Base-by-base conservation (phyloP, 1,284 basidiomycete genomes). In the Vanrija sp. region DNA sequence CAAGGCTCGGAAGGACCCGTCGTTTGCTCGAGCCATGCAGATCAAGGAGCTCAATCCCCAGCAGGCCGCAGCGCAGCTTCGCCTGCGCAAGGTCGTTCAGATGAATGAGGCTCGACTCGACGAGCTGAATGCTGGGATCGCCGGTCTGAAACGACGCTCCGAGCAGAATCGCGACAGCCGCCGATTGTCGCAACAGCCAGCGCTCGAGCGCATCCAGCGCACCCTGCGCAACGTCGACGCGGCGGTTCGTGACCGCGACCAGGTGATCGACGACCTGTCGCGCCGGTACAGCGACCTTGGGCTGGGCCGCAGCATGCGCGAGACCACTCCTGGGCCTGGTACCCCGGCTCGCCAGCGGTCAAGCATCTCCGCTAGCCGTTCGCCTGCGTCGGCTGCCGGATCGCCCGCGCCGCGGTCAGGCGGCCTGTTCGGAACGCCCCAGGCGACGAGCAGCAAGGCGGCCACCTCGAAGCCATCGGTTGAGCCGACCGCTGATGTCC, bases 11-110 rank as follows among this genome's bases (percentile, higher is more conserved):
- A 63, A 71, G 41, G 79, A 81, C 61, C 77, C 79, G 0, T 68
- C 71, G 1, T 78, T 79, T 48, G 77, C 76, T 18, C 75, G 75
- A 45, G 71, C 77, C 56, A 73, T 80, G 43, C 71, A 77, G 37
- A 71, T 79, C 12, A 71, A 76, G 35, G 78, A 80, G 57, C 73
- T 81, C 0, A 78, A 77, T 16, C 78, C 80, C 0, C 78, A 80
- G 58, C 80, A 81, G 54, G 62, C 72, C 12, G 76, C 77, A 43
- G 78, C 75, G 47, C 80, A 79, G 61, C 60, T 65, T 42, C 67
- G 70, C 44, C 67, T 82, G 25, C 70, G 78, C 22, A 73, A 75
- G 45, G 61, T 72, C 12, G 69, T 74, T 19, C 53, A 78, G 61
- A 61, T 68, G 27, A 73, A 77, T 2, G 74, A 77, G 12, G 64